Evolutionary conservation across 2,329 filamentous ascomycete genomes (phyloP), one percentile per base, ranked within the genome.

Genomic region (Alternaria tenuissima): DNA sequence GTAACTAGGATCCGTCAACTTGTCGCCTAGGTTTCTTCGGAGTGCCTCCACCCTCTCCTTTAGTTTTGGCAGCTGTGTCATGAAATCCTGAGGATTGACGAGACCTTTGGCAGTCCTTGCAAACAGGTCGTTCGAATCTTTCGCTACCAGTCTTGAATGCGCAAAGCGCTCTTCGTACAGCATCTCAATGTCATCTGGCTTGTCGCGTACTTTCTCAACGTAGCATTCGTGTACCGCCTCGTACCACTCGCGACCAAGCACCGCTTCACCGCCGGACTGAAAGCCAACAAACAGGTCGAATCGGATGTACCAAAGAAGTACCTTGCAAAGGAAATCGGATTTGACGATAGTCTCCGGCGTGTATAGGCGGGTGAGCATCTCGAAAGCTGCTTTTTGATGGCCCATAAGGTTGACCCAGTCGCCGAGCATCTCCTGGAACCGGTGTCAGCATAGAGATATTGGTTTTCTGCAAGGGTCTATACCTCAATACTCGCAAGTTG

Each of bases 401-500:
- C 93, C 92, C 79, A 95, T 90, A 16, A 98, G 83, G 71, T 96
- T 97, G 54, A 96, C 88, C 93, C 93, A 98, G 75, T 99, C 95
- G 12, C 95, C 95, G 46, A 98, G 85, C 71, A 93, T 96, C 80
- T 98, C 95, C 93, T 97, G 71, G 52, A 26, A 52, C 57, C 20
- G 49, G 56, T 32, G 51, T 70, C 42, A 70, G 67, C 49, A 26
- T 22, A 36, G 7, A 7, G 11, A 36, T 8, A 2, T 14, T 16
- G 5, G n/a, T 14, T 5, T 11, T 20, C 20, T 20, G 48, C 32
- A 38, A 30, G 11, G 30, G 18, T 65, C 82, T 73, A 49, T 83
- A 96, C 93, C 87, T 99, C 95, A 57, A 97, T 95, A 3, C 92
- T 96, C 56, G 94, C 93, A 51, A 98, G 86, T 72, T 98, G 94